phyloP scores from a whole-genome alignment of 2,329 filamentous ascomycete species.

The Aspergillus calidoustus region DNA sequence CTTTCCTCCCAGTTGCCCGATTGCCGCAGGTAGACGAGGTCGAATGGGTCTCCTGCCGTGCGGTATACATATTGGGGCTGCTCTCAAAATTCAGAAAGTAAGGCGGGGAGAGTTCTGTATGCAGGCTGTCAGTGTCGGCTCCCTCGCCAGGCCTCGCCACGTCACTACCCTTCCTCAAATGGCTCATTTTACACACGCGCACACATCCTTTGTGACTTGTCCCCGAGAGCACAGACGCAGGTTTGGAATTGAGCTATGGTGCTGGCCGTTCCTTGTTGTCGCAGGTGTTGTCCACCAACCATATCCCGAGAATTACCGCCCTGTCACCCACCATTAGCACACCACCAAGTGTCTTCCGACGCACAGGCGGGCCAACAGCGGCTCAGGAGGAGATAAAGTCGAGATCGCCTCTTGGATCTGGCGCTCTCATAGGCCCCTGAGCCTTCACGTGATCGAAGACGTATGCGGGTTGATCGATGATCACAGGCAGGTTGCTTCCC shows the following conservation, averaged over 20 bases:
- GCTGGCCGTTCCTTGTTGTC: conserved; percentile 12
- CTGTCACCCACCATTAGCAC: conserved; percentile 19
- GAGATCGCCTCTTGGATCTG: conserved; percentile 16
- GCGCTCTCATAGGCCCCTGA: conserved; percentile 22
- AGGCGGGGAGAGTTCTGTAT: neutral
- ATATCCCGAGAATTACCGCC: conserved; percentile 16
- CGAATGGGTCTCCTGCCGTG: neutral
- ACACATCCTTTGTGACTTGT: conserved; percentile 20
- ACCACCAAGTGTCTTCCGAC: conserved; percentile 19
- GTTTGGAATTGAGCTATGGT: conserved; percentile 14
- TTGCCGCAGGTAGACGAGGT: neutral
- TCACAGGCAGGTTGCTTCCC: conserved; percentile 25
- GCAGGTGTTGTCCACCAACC: conserved; percentile 18
- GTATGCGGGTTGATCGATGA: conserved; percentile 33
- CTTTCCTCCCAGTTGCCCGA: neutral
- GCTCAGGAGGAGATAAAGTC: conserved; percentile 22
- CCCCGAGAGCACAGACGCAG: conserved; percentile 23
- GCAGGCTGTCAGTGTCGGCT: conserved; percentile 12
- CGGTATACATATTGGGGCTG: neutral
- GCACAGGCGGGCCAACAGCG: conserved; percentile 21
- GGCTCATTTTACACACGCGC: conserved; percentile 10
- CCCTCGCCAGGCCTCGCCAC: conserved; percentile 26
- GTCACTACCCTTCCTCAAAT: conserved; percentile 20
- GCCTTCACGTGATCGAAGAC: conserved; percentile 26
- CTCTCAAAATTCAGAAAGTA: neutral